Base-by-base conservation (phyloP, 1,284 basidiomycete genomes). In the Cryptococcus sp. region DNA sequence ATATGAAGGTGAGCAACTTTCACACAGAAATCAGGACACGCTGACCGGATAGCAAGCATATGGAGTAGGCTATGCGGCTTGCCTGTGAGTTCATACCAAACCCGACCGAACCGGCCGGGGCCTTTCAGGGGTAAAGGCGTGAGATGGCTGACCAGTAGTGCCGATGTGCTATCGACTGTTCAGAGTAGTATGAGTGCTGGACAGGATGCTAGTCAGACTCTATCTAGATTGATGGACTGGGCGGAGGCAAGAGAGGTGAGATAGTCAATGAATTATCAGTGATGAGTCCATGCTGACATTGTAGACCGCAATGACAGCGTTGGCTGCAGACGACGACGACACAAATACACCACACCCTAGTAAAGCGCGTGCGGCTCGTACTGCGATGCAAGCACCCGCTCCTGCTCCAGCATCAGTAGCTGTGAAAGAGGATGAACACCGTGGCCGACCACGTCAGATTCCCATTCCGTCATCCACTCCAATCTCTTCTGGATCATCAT, bases 11-110 rank as follows among this genome's bases (percentile, higher is more conserved):
- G 49, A 44, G 70, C 62, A 7, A 28, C 14, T n/a, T n/a, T n/a
- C n/a, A n/a, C n/a, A n/a, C n/a, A n/a, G n/a, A n/a, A n/a, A n/a
- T n/a, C n/a, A n/a, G n/a, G n/a, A n/a, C n/a, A n/a, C n/a, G n/a
- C n/a, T n/a, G n/a, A n/a, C n/a, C n/a, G n/a, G n/a, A 34, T 52
- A 77, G 75, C 72, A 75, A 69, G 72, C 72, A 28, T 77, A 75
- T 56, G 67, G 72, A 44, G 73, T 67, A 1, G 75, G 75, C 39
- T 77, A 77, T 57, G 65, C 70, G 21, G 66, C 73, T 16, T 71
- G 69, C 24, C 60, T 77, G 65, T 73, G 47, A 60, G 75, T 70
- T 24, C 40, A 10, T 42, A 40, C 18, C 34, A 1, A 22, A 16
- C 14, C 28, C 22, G 31, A n/a, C n/a, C n/a, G n/a, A n/a, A n/a